Evolutionary conservation across 768 basidiomycete species (phyloP), one percentile per base, ranked within the genome.

Genomic region (Suillus plorans): DNA sequence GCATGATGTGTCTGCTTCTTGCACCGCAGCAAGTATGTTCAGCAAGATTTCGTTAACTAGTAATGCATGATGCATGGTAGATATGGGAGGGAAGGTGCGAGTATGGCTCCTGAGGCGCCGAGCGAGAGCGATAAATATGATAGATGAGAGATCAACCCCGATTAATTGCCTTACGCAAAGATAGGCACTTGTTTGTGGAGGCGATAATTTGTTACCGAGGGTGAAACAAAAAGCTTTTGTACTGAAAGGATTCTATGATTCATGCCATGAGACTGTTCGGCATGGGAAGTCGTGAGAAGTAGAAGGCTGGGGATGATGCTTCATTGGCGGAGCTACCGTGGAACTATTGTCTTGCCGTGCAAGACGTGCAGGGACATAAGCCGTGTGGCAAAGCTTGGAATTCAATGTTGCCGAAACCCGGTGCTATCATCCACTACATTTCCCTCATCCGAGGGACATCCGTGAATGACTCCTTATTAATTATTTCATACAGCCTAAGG

Each of bases 281-380:
- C 41, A 42, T 39, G 58, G 10, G 41, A 59, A 20, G 58, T 42
- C 58, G 58, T 41, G 58, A 59, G 58, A 59, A 59, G 58, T 59
- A 59, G 58, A 59, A 59, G 58, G 39, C 13, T 41, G 39, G 39
- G 39, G 25, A 18, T 28, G 25, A 18, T 42, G 28, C 28, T 42
- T 44, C 25, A 59, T 10, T 59, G 58, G 58, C 58, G 58, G 58
- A 59, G 58, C 39, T 59, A 59, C 58, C 25, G 58, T 59, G 58
- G 58, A 42, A 59, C 41, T 59, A 59, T 42, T 12, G 25, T 18
- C 25, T 59, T 59, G 58, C 22, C 25, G 41, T 59, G 18, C 41
- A 42, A 42, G 58, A 22, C 25, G 28, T 28, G 58, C 58, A 31
- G 58, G 41, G 39, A 59, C 58, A 59, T 59, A 25, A 42, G 18